Base-by-base conservation (phyloP, 805 yeast genomes). In the Scheffersomyces amazonensis region DNA sequence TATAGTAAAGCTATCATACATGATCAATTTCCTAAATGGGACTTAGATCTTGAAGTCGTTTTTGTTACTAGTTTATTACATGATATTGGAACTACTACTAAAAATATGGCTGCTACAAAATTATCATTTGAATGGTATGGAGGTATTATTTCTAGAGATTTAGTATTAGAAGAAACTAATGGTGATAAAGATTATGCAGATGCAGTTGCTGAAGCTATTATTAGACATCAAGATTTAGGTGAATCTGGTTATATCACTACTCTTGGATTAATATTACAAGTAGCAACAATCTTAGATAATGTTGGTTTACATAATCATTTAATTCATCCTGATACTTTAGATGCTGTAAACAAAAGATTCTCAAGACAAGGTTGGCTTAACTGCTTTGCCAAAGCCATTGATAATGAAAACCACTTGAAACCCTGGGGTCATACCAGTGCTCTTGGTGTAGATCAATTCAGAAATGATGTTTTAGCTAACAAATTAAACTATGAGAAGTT, bases 401-500 rank as follows among this genome's bases (percentile, higher is more conserved):
- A 60, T 37, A 48, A 47, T 15, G 67, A 61, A 36, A 60, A 59
- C 41, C 21, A 39, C 10, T 18, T 38, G 21, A 61, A 61, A 38
- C 67, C 67, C 10, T 61, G 67, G 66, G 62, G 66, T 17, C 67
- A 61, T 38, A 61, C 67, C n/a, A 49, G 56, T 40, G 51, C 58
- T 12, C 47, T 61, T 37, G 66, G 65, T 2, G 56, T 53, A 9
- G 54, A 52, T 9, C 40, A 56, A 13, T 61, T 60, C 44, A 44
- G 60, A 27, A 43, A 53, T 28, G 51, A 48, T 33, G 62, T 61
- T 5, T 50, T 58, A 42, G 53, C 48, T 16, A 61, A 61, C 37
- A 47, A 40, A 23, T 44, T 48, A 15, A 44, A 37, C 24, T 59
- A 58, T 39, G 53, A 50, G 32, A 54, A 53, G 27, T 24, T 24